These are phyloP conservation scores for Eutrema yunnanense DNA, from an alignment of 345 rosid genomes.

Conservation along the genomic window DNA sequence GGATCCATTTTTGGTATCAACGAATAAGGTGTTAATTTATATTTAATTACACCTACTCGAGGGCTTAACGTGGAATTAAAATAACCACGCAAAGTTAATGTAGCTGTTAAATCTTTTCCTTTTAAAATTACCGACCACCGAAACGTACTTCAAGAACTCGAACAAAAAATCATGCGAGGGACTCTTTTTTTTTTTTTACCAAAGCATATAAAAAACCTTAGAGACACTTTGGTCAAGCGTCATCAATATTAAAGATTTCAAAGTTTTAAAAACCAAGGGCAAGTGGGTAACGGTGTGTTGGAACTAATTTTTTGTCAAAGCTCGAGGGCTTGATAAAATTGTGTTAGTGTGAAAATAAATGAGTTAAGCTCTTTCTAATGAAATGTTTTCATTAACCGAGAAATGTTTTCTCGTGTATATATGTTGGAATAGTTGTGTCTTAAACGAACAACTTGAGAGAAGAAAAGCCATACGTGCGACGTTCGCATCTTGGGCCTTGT, in stretches of 20 bases:
- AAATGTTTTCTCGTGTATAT: too few species aligned
- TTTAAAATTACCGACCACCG: constrained; percentile 2
- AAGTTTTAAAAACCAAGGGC: constrained; percentile 1
- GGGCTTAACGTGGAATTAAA: constrained; percentile 18
- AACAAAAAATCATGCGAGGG: constrained; percentile 8
- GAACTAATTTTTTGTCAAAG: too few species aligned
- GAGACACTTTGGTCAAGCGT: background rate
- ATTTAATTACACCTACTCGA: constrained; percentile 2
- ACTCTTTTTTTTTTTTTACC: background rate
- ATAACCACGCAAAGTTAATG: constrained; percentile 5
- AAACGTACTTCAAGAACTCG: constrained; percentile 29
- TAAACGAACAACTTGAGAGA: too few species aligned
- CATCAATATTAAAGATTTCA: background rate
- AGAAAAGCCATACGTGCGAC: too few species aligned
- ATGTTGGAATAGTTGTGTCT: too few species aligned
- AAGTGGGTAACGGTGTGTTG: background rate
- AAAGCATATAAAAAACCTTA: constrained; percentile 6
- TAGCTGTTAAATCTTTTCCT: background rate
- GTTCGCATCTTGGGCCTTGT: too few species aligned
- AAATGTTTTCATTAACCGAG: too few species aligned
- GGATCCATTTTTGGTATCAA: constrained; percentile 28
- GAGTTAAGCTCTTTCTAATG: too few species aligned
- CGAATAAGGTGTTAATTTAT: constrained; percentile 13
- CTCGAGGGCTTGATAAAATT: too few species aligned
- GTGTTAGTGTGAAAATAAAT: too few species aligned